Evolutionary conservation across 2,329 filamentous ascomycete genomes (phyloP), one percentile per base, ranked within the genome.

Genomic region (Myriosclerotinia duriaeana): DNA sequence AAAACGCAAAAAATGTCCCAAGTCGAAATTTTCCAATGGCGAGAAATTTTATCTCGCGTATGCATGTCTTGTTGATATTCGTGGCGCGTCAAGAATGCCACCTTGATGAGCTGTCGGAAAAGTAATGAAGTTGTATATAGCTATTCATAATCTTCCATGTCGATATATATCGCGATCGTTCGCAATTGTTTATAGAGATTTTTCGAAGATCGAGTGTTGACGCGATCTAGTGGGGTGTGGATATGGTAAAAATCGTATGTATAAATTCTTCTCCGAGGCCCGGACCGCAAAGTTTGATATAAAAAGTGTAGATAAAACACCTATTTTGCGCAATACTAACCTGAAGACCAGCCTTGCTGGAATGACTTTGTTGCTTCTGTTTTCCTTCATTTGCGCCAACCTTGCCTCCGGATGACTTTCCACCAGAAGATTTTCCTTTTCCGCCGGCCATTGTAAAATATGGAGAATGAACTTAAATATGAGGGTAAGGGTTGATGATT

Each of bases 341-440:
- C 72, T 77, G 75, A 66, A 77, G 75, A 71, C 76, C 76, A 70
- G 76, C 76, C 67, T 76, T 77, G 70, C 73, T 75, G 30, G 76
- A 77, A 69, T 77, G 76, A 63, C 74, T 76, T 68, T 76, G 75
- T 64, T 77, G 76, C 65, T 77, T 77, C 74, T 77, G 77, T 67
- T 66, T 72, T 56, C 70, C 30, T 34, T 34, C 72, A 68, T 76
- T 75, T 34, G 70, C 72, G 61, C 76, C 75, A 46, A 74, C 72
- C 72, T 77, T 77, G 66, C 76, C 76, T 70, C 76, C 76, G n/a
- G 76, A 77, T 20, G 74, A 76, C 73, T 77, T 77, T 65, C 76
- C 76, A 60, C 74, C 75, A 26, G 74, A 76, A 67, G 74, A 76
- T 71, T 77, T 77, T 72, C 75, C 75, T 69, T 77, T 77, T 69